Base-by-base conservation (phyloP, 495 filamentous ascomycete species). In the Sabuloglossum arenarium region DNA sequence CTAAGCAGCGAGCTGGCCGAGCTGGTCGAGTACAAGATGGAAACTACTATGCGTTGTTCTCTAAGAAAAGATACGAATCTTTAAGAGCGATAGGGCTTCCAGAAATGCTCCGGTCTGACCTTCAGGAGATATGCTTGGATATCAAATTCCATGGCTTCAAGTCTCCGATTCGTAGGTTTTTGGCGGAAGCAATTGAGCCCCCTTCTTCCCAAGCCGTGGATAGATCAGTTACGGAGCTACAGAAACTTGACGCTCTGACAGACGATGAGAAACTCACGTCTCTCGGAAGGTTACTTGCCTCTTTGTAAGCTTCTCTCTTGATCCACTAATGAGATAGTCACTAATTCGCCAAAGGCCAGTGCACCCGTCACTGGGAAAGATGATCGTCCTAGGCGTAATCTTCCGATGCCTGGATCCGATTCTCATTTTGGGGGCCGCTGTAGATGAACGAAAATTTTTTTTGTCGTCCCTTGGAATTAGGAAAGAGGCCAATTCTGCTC, bases 401-500 rank as follows among this genome's bases (percentile, higher is more conserved):
- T 82, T 81, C 66, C 68, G 72, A 23, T 82, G 79, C 59, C 66
- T 82, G 10, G 76, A 81, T 55, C 75, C 79, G 0, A 74, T 82
- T 59, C 57, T 81, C 29, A 71, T 81, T 37, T 52, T 80, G 6
- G 75, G 70, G 30, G 68, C 71, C 21, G 64, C 71, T 3, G 62
- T 66, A 1, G 56, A 61, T 3, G 68, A 70, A 29, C 61, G 67
- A 10, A 57, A 65, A n/a, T 59, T 78, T 3, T 79, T 81, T 59
- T 51, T 70, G 19, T 60, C 59, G 21, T 64, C 70, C 8, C 61
- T 66, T 6, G 66, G 69, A 12, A 37, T 52, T 9, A 63, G 66
- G n/a, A 50, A 56, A 3, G 61, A 66, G 43, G 65, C 71, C 19
- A 60, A 63, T 23, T 34, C 59, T 30, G 56, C 59, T 8, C 71